Conservation (phyloP, 164 flowering plant species). For the Akebia trifoliata region DNA sequence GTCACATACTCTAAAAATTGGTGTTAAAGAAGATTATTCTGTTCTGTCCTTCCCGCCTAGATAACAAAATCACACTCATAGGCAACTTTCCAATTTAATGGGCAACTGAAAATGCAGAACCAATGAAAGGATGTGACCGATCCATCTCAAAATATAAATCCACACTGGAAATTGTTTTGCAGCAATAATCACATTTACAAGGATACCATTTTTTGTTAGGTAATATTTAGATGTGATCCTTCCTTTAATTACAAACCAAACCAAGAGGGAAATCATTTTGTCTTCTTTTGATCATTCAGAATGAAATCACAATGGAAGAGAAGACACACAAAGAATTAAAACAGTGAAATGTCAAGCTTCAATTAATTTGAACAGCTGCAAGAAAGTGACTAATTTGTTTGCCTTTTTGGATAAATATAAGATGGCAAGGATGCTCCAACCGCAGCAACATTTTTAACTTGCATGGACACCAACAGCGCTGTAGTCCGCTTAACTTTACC, state of each 20-base stretch:
- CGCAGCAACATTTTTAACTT: conserved; percentile 26
- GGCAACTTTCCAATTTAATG: too few species aligned
- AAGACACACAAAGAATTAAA: neutral
- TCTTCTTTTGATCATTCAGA: too few species aligned
- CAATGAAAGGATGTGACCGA: too few species aligned
- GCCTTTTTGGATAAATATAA: conserved; percentile 20
- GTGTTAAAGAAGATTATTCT: too few species aligned
- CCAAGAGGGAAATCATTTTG: too few species aligned
- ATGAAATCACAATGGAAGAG: too few species aligned
- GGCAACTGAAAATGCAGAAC: too few species aligned
- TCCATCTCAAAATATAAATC: too few species aligned
- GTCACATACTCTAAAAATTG: too few species aligned
- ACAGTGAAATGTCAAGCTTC: neutral
- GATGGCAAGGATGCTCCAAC: conserved; percentile 37
- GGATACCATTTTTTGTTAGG: neutral
- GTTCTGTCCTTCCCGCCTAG: too few species aligned
- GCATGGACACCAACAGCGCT: conserved; percentile 29
- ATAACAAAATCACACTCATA: too few species aligned
- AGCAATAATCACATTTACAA: neutral
- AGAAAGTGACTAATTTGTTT: conserved; percentile 11
- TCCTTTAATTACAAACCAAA: neutral
- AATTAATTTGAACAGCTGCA: neutral
- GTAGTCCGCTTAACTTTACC: conserved; percentile 32
- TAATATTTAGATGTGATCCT: neutral
- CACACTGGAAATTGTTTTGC: too few species aligned